phyloP scores from a whole-genome alignment of 2,329 filamentous ascomycete genomes.

The Alternaria incomplexa region DNA sequence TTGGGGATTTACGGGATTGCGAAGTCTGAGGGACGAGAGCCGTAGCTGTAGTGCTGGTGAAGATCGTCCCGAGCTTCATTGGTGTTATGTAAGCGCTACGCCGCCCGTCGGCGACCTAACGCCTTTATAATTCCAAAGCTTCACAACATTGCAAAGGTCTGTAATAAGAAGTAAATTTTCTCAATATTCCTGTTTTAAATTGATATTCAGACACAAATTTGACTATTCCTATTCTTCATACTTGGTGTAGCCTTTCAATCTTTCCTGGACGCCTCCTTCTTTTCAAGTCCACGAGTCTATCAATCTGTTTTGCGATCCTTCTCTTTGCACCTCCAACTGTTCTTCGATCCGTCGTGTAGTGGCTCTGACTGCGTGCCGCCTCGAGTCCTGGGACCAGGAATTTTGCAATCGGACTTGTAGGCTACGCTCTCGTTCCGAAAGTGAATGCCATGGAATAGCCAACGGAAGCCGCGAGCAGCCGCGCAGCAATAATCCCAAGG shows the following conservation, averaged over 20 bases:
- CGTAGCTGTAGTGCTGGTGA: neutral
- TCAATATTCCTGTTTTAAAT: neutral
- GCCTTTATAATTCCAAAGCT: neutral
- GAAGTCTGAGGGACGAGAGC: neutral
- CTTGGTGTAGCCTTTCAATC: neutral
- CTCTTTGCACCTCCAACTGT: neutral
- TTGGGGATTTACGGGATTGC: neutral
- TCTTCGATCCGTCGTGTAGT: neutral
- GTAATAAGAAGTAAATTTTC: neutral
- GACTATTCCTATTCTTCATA: neutral
- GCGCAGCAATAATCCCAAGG: slow-evolving; percentile 84
- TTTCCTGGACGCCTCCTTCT: neutral
- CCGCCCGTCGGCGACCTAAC: neutral
- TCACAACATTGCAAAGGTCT: neutral
- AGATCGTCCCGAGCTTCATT: neutral
- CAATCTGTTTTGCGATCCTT: neutral
- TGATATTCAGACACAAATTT: neutral
- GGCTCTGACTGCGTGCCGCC: neutral
- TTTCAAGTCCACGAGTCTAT: neutral
- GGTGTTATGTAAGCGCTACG: neutral
- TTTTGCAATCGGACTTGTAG: slow-evolving; percentile 33
- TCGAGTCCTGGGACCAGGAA: neutral
- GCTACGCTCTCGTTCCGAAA: slow-evolving; percentile 56
- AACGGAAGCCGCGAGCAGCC: slow-evolving; percentile 76
- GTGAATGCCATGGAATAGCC: slow-evolving; percentile 78